Evolutionary conservation across 176 grass and related monocot species (phyloP), one percentile per base, ranked within the genome.

Genomic region (Ananas comosus): DNA sequence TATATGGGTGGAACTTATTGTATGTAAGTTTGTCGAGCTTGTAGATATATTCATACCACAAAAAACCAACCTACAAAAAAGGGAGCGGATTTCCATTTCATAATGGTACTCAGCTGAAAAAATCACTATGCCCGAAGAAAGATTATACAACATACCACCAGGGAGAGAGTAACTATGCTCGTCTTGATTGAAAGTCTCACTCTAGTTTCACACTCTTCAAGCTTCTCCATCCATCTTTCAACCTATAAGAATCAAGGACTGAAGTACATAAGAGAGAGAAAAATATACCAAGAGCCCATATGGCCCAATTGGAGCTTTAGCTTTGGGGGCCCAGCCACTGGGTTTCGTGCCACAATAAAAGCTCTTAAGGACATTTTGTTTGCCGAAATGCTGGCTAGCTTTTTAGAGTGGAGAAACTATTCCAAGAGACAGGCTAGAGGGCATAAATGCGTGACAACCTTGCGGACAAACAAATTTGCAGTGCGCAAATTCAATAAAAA

Each of bases 21-120:
- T 90, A 90, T 29, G 83, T 80, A 74, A 86, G 1, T 81, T 90
- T 90, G 68, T 90, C 83, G 72, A 90, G 72, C 77, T 83, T 90
- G 69, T 90, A 90, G 73, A 90, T 83, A 75, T 86, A 90, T 52
- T 90, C 87, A 21, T 83, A 90, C 87, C 83, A 90, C 19, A 86
- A 69, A 54, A 83, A 90, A 63, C 76, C 87, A 68, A 50, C 83
- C 87, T 90, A 66, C 24, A 76, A 50, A n/a, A 70, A 74, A 14
- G 6, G 3, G 12, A 63, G 70, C 7, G 33, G 33, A 42, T 42
- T 7, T 42, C 33, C 33, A 42, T 42, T 42, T 42, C 33, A 42
- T 42, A 7, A 61, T 61, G 54, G 14, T 9, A 9, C 21, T 19
- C 5, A 0, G 56, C 17, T 22, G 21, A 61, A 61, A 61, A 19